Base-by-base conservation (phyloP, 1,139 yeast genomes). In the Blastobotrys serpentis region DNA sequence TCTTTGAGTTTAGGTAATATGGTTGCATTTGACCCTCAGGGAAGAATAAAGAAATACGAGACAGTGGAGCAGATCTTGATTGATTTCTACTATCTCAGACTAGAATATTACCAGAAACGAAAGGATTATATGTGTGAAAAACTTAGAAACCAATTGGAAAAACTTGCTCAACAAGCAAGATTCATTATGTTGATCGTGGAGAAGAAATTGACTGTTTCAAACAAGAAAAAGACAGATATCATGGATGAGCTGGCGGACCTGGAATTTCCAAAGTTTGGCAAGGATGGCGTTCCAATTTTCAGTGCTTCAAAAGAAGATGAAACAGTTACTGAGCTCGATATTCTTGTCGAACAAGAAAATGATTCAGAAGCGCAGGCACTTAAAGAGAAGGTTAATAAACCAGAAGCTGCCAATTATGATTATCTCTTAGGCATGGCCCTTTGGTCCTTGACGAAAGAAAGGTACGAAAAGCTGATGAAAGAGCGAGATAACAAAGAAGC, bases 11-110 rank as follows among this genome's bases (percentile, higher is more conserved):
- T 87, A 57, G 78, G 82, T 46, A 94, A 94, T 65, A 89, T 94
- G 96, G 96, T 92, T 51, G 95, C 96, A 0, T 94, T 94, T 69
- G 98, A 92, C 69, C 80, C 96, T n/a, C 77, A 78, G 52, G 96
- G 96, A 36, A 80, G 94, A 59, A 87, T 94, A 57, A 87, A 86
- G 64, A 86, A 80, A 64, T 94, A 90, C 65, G 84, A 81, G 13
- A 73, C 75, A 45, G 85, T 86, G 1, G 78, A 79, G 55, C 95
- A 89, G 48, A 92, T 94, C 38, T 72, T 94, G 59, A 76, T 73
- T 53, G 98, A 92, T 58, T 94, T 85, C 66, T 94, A 83, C 65
- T 85, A 76, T 60, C 85, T 92, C 11, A 80, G 99, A 62, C 73
- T 94, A 52, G 97, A 90, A 53, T 87, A 75, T 66, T 94, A 92